Conservation (phyloP, 2,329 filamentous ascomycete genomes). For the Paraconiothyrium sp. region DNA sequence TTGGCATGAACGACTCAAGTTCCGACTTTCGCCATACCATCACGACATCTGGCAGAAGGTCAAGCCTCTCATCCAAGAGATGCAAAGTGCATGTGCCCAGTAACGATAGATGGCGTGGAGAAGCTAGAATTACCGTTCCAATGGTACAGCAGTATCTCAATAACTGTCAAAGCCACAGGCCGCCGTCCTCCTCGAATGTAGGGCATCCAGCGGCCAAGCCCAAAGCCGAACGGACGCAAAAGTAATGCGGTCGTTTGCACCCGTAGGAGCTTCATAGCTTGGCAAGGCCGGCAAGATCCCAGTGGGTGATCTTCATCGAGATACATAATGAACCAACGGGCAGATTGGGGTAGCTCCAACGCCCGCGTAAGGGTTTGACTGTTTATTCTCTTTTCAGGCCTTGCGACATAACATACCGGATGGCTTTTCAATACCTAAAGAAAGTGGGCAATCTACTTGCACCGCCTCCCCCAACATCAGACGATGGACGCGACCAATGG, state of each 20-base stretch:
- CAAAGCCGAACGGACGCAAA: background rate
- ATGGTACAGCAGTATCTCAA: background rate
- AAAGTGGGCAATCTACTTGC: constrained; percentile 11
- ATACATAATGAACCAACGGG: background rate
- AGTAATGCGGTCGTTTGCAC: background rate
- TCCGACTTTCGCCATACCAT: constrained; percentile 12
- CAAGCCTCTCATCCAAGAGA: constrained; percentile 7
- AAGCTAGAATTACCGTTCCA: background rate
- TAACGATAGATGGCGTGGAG: background rate
- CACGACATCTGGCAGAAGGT: background rate
- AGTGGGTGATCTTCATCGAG: constrained; percentile 3
- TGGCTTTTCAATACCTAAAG: constrained; percentile 5
- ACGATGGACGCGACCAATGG: constrained; percentile 30
- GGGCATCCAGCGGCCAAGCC: constrained; percentile 3
- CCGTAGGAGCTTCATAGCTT: constrained; percentile 4
- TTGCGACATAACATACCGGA: background rate
- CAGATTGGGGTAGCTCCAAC: background rate
- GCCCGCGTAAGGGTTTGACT: background rate
- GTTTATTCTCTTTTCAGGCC: background rate
- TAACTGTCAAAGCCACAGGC: background rate
- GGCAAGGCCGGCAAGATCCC: constrained; percentile 1
- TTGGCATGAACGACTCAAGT: constrained; percentile 31
- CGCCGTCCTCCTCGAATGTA: background rate
- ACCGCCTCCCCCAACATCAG: constrained; percentile 20
- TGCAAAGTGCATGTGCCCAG: background rate